Evolutionary conservation across 2,329 filamentous ascomycete genomes (phyloP), one percentile per base, ranked within the genome.

Genomic region (Xylariaceae sp.): DNA sequence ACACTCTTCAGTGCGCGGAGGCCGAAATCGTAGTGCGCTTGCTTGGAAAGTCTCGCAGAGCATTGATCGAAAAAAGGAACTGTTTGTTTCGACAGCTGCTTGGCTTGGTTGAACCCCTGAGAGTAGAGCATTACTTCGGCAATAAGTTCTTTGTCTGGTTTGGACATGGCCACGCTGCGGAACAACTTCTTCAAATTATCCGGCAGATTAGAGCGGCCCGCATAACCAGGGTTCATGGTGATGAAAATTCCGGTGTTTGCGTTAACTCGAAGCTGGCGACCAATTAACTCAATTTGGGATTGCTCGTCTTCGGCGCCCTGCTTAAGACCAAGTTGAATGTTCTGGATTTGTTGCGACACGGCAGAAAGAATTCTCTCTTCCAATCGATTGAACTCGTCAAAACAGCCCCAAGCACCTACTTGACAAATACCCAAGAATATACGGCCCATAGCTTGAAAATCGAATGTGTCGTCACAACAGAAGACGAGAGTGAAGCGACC

Each of bases 71-170:
- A 99, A 80, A 99, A 99, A 0, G 94, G 95, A 19, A 99, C 94
- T 1, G 93, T 95, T 63, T 97, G 91, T 68, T 93, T 94, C 1
- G 94, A 96, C 5, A 99, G 79, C 54, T 87, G 78, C 74, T 97
- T 99, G 34, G 94, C 94, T 70, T 96, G 90, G 64, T 90, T 95
- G 79, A 99, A 99, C 66, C 94, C 94, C 71, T 99, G 94, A 1
- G 95, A 99, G 79, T 97, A 99, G 34, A 99, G 84, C 95, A 99
- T 99, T 65, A 99, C 94, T 76, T 99, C 94, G 34, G 94, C 91
- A 73, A 99, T 99, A 52, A 99, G 87, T 72, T 99, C 95, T 73
- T 99, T 99, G 77, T 99, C 95, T 1, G 94, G 94, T 73, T 97
- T 99, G 11, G 94, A 99, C 94, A 99, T 99, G 57, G 94, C 94